Conservation (phyloP, 306 rosid genomes). For the Neltuma alba region DNA sequence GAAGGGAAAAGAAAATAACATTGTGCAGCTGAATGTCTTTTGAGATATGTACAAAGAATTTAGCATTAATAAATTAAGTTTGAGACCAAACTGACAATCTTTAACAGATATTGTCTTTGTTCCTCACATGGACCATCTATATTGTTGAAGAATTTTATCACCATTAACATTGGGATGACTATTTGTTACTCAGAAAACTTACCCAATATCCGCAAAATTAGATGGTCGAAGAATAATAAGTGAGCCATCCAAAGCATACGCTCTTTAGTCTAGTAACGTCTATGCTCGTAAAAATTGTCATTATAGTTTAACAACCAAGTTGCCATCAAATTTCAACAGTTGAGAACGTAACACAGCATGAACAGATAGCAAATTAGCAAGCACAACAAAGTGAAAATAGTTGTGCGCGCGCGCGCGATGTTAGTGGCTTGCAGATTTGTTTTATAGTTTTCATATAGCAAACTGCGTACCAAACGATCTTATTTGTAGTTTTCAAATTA, state of each 20-base stretch:
- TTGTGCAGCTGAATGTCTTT: neutral
- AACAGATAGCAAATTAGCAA: neutral
- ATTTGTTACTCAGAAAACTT: neutral
- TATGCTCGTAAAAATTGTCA: neutral
- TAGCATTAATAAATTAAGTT: neutral
- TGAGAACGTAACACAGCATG: conserved; percentile 4
- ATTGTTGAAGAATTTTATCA: neutral
- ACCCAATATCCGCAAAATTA: conserved; percentile 4
- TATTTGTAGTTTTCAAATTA: neutral
- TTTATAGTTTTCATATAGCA: neutral
- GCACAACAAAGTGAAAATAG: neutral
- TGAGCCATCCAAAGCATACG: conserved; percentile 1
- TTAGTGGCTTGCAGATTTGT: neutral
- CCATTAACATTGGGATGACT: neutral
- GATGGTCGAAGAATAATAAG: conserved; percentile 3
- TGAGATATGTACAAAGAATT: neutral
- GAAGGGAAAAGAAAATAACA: neutral
- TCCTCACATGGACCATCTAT: conserved; percentile 15
- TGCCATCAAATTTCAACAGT: neutral
- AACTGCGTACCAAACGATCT: neutral
- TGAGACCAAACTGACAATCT: neutral
- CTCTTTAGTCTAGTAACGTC: neutral
- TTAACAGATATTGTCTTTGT: neutral
- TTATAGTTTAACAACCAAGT: neutral
- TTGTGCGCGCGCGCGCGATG: too few relatives aligned